Conservation (phyloP, 805 yeast species). For the Hanseniaspora nectarophila region DNA sequence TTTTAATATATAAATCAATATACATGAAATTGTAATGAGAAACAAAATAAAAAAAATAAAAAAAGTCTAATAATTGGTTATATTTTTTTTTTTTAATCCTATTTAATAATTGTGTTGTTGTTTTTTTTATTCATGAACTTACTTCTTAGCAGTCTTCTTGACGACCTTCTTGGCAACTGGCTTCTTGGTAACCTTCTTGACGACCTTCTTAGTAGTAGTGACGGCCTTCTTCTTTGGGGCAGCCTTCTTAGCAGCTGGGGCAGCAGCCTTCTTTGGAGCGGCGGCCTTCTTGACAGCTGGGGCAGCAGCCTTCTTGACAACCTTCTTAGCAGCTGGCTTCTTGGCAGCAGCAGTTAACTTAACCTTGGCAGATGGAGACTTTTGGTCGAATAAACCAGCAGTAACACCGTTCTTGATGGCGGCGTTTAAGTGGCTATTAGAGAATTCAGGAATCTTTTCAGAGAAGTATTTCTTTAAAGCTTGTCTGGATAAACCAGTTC, state of each 20-base stretch:
- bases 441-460: constrained; percentile 34
- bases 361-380: constrained; percentile 80
- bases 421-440: constrained; percentile 21
- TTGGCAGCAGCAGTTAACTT: constrained; percentile 38
- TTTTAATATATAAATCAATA: constrained; percentile 7
- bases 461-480: constrained; percentile 75
- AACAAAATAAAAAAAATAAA: neutral
- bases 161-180: constrained; percentile 19
- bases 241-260: constrained; percentile 10
- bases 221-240: constrained; percentile 16
- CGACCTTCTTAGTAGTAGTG: constrained; percentile 15
- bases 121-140: neutral
- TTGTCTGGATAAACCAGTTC: constrained; percentile 76
- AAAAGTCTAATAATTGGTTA: neutral
- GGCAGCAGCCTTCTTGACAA: constrained; percentile 10
- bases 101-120: neutral
- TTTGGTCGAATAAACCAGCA: constrained; percentile 63
- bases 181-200: constrained; percentile 15
- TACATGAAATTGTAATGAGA: neutral
- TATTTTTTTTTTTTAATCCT: neutral
- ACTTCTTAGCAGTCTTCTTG: constrained; percentile 12
- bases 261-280: constrained; percentile 2
- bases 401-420: constrained; percentile 75
- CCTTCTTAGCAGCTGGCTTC: constrained; percentile 19
- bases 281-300: constrained; percentile 13